Base-by-base conservation (phyloP, 768 basidiomycete genomes). In the Pholiota conissans region DNA sequence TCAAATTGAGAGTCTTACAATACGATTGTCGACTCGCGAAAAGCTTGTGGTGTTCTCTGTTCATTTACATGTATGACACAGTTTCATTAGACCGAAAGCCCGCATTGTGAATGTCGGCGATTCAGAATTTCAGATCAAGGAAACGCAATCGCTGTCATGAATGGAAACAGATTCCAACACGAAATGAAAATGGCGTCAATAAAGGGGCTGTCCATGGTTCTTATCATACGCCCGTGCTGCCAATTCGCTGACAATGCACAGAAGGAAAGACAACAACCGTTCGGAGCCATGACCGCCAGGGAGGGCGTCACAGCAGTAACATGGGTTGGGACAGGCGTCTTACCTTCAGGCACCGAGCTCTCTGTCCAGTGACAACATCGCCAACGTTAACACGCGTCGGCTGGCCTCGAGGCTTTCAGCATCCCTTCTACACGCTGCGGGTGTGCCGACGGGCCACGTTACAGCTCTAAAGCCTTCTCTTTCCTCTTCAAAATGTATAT, bases 371-470 rank as follows among this genome's bases (percentile, higher is more conserved):
- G 28, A 29, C 39, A 46, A 46, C 40, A 24, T 45, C 48, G 8
- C 35, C 35, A 49, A 5, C 40, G n/a, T n/a, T n/a, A n/a, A 42
- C 52, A 39, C 39, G 37, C 52, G 22, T 48, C 27, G 27, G 54
- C 46, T 49, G 32, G 55, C 55, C 55, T 56, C 55, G 55, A 49
- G 55, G 55, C 55, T 56, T 22, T 40, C 20, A 47, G 37, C 37
- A 34, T 30, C 48, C 54, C 37, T 56, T 49, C 48, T 49, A 49
- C 55, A 56, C 55, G 55, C 45, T 54, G 40, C 40, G 42, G 46
- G 46, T 32, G 53, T 32, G 18, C 49, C 32, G 6, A 29, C 47
- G 22, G 32, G 30, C 26, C 52, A 39, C 49, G 34, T 39, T 39
- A 30, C 53, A 26, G 27, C 40, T 42, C 14, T 32, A 30, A 4